Percentiles rank a stretch among this genome's conserved stretches.
Conservation (phyloP, 2,329 filamentous ascomycete genomes). For the Didymosphaeria variabile region DNA sequence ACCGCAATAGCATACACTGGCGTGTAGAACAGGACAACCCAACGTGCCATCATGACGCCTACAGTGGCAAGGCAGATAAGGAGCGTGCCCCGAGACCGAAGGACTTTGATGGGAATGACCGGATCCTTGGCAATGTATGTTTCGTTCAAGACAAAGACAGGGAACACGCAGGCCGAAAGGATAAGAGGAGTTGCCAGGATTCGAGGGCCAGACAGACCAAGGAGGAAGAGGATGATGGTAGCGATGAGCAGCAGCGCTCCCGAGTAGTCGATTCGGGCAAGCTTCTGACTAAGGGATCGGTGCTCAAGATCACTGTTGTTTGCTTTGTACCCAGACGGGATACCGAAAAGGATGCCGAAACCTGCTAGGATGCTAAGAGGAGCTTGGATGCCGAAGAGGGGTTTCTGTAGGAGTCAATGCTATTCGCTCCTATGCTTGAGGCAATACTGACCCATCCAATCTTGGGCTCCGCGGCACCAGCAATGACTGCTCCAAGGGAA, state of each 20-base stretch:
- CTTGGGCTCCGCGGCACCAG: constrained; percentile 68
- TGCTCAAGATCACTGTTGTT: constrained; percentile 49
- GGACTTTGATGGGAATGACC: constrained; percentile 75
- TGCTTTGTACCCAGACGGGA: constrained; percentile 61
- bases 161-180: constrained; percentile 62
- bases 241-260: constrained; percentile 65
- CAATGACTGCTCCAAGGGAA: constrained; percentile 74
- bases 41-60: constrained; percentile 81
- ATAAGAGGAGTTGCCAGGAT: constrained; percentile 69
- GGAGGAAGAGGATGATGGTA: constrained; percentile 76
- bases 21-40: constrained; percentile 81
- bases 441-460: constrained; percentile 72
- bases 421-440: not conserved
- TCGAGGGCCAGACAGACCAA: constrained; percentile 70
- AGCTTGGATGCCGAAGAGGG: constrained; percentile 76
- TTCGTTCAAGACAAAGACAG: constrained; percentile 69
- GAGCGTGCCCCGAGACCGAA: constrained; percentile 74
- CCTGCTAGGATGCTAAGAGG: constrained; percentile 71
- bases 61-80: constrained; percentile 78
- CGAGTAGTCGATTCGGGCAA: constrained; percentile 76
- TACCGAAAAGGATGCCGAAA: constrained; percentile 68
- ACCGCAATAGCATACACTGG: constrained; percentile 83
- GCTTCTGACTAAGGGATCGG: constrained; percentile 59
- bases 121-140: constrained; percentile 71
- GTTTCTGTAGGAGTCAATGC: constrained; percentile 60